These are phyloP conservation scores for Vishniacozyma victoriae DNA, from an alignment of 768 basidiomycete genomes.

Conservation along the genomic window DNA sequence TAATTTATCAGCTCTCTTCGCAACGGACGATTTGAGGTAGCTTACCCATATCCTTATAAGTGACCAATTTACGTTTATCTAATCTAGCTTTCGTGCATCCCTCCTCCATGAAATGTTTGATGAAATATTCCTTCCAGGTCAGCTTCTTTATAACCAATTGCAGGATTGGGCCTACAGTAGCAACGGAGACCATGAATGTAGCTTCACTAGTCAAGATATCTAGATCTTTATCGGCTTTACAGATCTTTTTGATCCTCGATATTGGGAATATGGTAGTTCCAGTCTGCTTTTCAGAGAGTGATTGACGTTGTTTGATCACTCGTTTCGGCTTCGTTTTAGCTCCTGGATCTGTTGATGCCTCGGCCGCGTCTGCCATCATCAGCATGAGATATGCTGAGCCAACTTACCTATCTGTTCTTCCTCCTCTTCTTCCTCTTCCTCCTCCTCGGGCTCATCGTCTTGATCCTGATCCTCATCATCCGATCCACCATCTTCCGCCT, in stretches of 20 bases:
- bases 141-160: background rate
- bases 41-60: constrained; percentile 73
- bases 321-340: constrained; percentile 24
- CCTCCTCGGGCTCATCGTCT: constrained; percentile 6
- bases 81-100: constrained; percentile 63
- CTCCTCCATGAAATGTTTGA: constrained; percentile 66
- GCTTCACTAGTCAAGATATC: constrained; percentile 61
- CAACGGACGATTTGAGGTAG: constrained; percentile 1
- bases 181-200: constrained; percentile 68
- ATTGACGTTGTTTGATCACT: constrained; percentile 34
- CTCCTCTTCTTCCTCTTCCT: constrained; percentile 9
- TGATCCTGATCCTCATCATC: constrained; percentile 7
- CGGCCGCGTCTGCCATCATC: background rate
- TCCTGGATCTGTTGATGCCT: no score
- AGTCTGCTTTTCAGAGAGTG: constrained; percentile 46
- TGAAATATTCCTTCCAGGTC: constrained; percentile 66
- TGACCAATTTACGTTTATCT: constrained; percentile 69
- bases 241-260: constrained; percentile 71
- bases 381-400: background rate
- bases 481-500: constrained; percentile 10
- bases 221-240: constrained; percentile 74
- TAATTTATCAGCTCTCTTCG: constrained; percentile 2
- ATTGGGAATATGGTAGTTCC: constrained; percentile 74
- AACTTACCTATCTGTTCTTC: constrained; percentile 3
- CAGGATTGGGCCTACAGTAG: constrained; percentile 56